Evolutionary conservation across 2,329 filamentous ascomycete genomes (phyloP).

Genomic region (Aspergillus calidoustus): DNA sequence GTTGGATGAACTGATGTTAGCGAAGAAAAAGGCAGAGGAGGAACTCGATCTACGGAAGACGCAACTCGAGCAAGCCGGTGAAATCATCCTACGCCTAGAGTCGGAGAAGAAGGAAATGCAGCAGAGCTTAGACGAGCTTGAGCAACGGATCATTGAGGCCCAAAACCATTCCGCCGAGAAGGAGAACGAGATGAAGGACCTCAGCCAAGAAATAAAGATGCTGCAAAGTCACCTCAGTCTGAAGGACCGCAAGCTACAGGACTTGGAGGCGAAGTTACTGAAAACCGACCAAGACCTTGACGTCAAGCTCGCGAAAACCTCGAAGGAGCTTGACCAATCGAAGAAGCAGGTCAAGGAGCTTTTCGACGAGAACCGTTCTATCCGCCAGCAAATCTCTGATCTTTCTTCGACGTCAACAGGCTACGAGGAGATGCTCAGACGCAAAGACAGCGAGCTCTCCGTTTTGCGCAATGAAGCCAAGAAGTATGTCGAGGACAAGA

Average conservation of each 20-base stretch:
- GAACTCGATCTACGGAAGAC: conserved; percentile 77
- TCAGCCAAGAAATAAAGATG: conserved; percentile 86
- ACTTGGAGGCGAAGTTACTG: conserved; percentile 82
- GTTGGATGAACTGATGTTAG: conserved; percentile 82
- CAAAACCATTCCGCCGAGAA: conserved; percentile 72
- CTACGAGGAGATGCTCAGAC: conserved; percentile 90
- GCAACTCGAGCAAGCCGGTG: conserved; percentile 89
- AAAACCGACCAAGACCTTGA: conserved; percentile 88
- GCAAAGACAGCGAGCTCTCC: conserved; percentile 90
- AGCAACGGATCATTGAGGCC: conserved; percentile 72
- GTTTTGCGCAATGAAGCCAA: conserved; percentile 84
- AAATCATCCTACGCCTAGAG: conserved; percentile 84
- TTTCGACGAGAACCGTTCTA: conserved; percentile 76
- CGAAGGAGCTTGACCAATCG: conserved; percentile 76
- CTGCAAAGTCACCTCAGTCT: conserved; percentile 85
- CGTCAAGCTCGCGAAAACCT: conserved; percentile 75
- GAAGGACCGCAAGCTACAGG: conserved; percentile 87
- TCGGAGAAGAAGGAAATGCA: conserved; percentile 79
- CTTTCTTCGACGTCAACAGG: conserved; percentile 90
- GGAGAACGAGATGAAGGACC: conserved; percentile 73
- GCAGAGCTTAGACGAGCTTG: conserved; percentile 69
- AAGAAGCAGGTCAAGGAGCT: conserved; percentile 78
- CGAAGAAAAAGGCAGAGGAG: conserved; percentile 86
- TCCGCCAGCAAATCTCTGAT: conserved; percentile 83
- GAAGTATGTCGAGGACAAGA: conserved; percentile 79